These are phyloP conservation scores for Neofusicoccum parvum DNA, from an alignment of 2,329 filamentous ascomycete genomes.

Conservation along the genomic window DNA sequence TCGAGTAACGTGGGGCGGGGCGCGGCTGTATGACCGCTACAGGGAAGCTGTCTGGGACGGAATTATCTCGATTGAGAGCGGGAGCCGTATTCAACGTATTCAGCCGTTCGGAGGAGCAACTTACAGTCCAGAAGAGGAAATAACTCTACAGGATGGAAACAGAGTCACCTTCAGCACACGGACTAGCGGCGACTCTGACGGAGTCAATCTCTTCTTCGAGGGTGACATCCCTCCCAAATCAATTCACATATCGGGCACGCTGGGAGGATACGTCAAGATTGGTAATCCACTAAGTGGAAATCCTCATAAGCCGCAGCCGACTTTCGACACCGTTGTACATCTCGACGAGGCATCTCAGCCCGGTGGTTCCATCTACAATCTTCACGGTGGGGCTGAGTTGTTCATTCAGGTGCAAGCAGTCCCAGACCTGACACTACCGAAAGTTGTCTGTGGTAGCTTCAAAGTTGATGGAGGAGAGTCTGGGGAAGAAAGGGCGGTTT, in stretches of 20 bases:
- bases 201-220: conserved; percentile 21
- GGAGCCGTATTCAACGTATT: conserved; percentile 24
- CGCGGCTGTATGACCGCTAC: conserved; percentile 38
- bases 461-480: neutral
- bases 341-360: neutral
- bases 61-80: conserved; percentile 25
- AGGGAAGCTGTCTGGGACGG: conserved; percentile 39
- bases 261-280: conserved; percentile 15
- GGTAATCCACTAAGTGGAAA: neutral
- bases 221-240: neutral
- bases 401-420: conserved; percentile 29
- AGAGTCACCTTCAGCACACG: conserved; percentile 30
- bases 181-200: conserved; percentile 37
- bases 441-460: neutral
- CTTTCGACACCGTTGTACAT: neutral
- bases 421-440: conserved; percentile 25
- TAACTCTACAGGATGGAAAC: conserved; percentile 18
- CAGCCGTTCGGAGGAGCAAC: conserved; percentile 31
- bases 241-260: neutral
- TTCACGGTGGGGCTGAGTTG: conserved; percentile 31
- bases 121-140: conserved; percentile 28
- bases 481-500: neutral
- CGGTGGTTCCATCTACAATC: conserved; percentile 25
- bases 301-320: conserved; percentile 11
- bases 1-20: conserved; percentile 36